Evolutionary conservation across 306 rosid genomes (phyloP).

Genomic region (Elaeagnus macrophylla): DNA sequence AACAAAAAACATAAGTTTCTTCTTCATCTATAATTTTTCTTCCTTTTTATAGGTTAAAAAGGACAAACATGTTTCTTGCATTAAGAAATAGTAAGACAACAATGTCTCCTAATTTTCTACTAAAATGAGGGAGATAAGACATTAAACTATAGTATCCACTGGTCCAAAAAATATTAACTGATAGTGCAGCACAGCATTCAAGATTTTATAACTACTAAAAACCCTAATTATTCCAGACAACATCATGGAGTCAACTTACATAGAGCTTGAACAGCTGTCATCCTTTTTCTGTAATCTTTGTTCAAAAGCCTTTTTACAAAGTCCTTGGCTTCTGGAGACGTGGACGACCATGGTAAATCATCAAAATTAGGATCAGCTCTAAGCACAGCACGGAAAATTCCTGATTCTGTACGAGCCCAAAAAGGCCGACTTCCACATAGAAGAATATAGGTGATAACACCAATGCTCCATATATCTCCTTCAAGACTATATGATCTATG

Average conservation of each 20-base stretch:
- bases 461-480: slow-evolving; percentile 97
- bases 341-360: slow-evolving; percentile 84
- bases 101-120: no score
- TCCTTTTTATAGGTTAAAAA: no score
- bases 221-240: not conserved
- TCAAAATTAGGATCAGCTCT: slow-evolving; percentile 89
- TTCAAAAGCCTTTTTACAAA: slow-evolving; percentile 88
- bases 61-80: no score
- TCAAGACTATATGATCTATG: slow-evolving; percentile 88
- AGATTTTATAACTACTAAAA: no score
- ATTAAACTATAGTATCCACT: no score
- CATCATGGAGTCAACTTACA: slow-evolving; percentile 38
- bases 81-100: no score
- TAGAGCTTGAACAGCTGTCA: slow-evolving; percentile 94
- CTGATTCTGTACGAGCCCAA: slow-evolving; percentile 95
- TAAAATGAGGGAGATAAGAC: no score
- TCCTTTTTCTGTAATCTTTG: slow-evolving; percentile 92
- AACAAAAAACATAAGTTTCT: no score
- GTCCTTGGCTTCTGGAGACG: slow-evolving; percentile 80
- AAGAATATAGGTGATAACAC: slow-evolving; percentile 78
- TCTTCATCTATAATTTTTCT: no score
- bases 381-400: slow-evolving; percentile 89
- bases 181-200: no score
- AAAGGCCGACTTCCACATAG: slow-evolving; percentile 94
- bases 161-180: no score